Evolutionary conservation across 805 yeast species (phyloP), one percentile per base, ranked within the genome.

Genomic region (Lipomyces mesembrius): DNA sequence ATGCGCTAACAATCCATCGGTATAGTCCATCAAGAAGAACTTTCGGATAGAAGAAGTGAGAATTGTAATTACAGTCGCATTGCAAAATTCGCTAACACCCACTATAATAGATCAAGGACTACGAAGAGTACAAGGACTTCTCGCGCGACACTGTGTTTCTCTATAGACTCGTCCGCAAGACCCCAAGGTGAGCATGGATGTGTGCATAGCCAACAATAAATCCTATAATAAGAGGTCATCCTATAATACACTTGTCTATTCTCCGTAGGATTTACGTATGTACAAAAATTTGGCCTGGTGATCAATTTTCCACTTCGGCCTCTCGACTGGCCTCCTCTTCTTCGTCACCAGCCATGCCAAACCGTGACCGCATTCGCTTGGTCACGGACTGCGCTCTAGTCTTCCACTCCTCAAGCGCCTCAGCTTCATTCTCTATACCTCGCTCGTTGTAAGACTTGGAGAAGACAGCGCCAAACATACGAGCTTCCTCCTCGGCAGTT

Each of bases 381-480:
- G 63, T 56, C n/a, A 25, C 61, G 7, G 29, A 12, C 25, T 58
- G 34, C 12, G 63, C 63, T n/a, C 59, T 20, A 27, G 27, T 22
- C 90, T 65, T 82, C 97, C 97, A 94, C 68, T 84, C 81, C 66
- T 86, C 89, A 61, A 94, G 83, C 54, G 84, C 83, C 70, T 81
- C 81, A 76, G 89, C 90, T 80, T 94, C 99, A 72, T 83, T 82
- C 63, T 83, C 83, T 62, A 91, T 78, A 72, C 95, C 96, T 74
- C 82, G 81, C 61, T 89, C 90, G 66, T 92, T 78, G 68, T 86
- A 79, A 46, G 90, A 81, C 51, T 84, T 80, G 52, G 86, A 85
- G 77, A 82, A 91, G 8, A 88, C 84, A 0, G 96, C 89, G 25
- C 98, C 98, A 75, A 82, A 87, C 96, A 95, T 88, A 64, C 82